Base-by-base conservation (phyloP, 2,329 filamentous ascomycete species). In the Beauveria bassiana region DNA sequence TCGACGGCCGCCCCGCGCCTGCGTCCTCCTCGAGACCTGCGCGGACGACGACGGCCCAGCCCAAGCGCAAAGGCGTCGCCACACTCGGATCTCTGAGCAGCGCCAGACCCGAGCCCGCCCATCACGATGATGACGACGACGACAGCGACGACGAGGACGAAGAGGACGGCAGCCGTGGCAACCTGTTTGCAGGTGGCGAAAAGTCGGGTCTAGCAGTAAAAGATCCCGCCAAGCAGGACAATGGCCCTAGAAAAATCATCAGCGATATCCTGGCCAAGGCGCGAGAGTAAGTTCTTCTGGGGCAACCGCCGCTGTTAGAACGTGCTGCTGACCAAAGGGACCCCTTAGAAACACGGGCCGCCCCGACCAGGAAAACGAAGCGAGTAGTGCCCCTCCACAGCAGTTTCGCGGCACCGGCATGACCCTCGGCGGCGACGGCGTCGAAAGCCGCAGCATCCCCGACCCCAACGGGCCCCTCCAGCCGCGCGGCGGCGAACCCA, bases 101-200 rank as follows among this genome's bases (percentile, higher is more conserved):
- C 22, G 22, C 31, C 43, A 77, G 75, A 43, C 67, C 68, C 9
- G 75, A 82, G 65, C 14, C 16, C 1, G 28, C 50, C 9, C 78
- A 74, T 18, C 77, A 84, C 53, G 50, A 52, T 20, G 82, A 85
- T 57, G 82, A 87, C n/a, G 80, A 83, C 3, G 82, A 86, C 18
- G 78, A 83, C n/a, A 78, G 81, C 8, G 77, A 81, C 26, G 78
- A 81, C 1, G 77, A 81, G 3, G 77, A 81, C 1, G 79, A 87
- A 1, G 83, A 86, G 31, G 78, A 83, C 42, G 81, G 85, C 65
- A 79, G 80, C 28, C 79, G 80, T 7, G 78, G 86, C 64, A 89
- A 95, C 69, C 77, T 93, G 65, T 95, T 93, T 73, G 88, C 91
- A 22, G 91, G 91, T 57, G 91, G 91, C 40, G 91, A 93, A 75